Evolutionary conservation across 2,329 filamentous ascomycete species (phyloP), one percentile per base, ranked within the genome.

Genomic region (Aspergillus sp.): DNA sequence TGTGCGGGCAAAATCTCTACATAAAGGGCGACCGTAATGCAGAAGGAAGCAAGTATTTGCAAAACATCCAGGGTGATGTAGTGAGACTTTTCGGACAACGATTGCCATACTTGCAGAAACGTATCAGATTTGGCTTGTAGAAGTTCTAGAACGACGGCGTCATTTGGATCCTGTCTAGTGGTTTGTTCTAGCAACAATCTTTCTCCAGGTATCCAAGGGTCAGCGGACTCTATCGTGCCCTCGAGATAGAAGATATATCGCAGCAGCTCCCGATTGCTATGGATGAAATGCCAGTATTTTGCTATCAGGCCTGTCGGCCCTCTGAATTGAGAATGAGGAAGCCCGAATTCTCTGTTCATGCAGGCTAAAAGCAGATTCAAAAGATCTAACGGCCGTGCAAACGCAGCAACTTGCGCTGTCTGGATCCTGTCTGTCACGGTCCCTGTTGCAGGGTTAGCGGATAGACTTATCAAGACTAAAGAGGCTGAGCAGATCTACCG

Each of bases 341-440:
- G 35, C 36, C 58, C 51, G 29, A 65, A 61, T 4, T 64, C 48
- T 35, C 73, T 67, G 50, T 86, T 86, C 34, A 85, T 81, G 56
- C 86, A 88, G 10, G 78, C 75, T 50, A 80, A 72, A n/a, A 95
- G 63, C 4, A 94, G 68, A 52, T 80, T 81, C 34, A 86, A 68
- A 26, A 94, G 65, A 52, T 89, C 80, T 30, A 76, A 60, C 3
- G 86, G 80, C 10, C 78, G 76, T 35, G 82, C 77, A 62, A 86
- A 84, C 7, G 73, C 66, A 2, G 82, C 79, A 54, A 83, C 76
- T 12, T 80, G 77, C 4, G 79, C 76, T n/a, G 81, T 79, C 64
- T 85, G 87, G 4, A 74, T 70, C 46, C 78, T 72, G 58, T 94
- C 88, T 12, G 72, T 68, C 52, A 76, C 69, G 3, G 66, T 68